A percentile compares a stretch with the other conserved stretches of the same genome.
Conservation (phyloP, 2,329 filamentous ascomycete genomes). For the Cercospora canescens region DNA sequence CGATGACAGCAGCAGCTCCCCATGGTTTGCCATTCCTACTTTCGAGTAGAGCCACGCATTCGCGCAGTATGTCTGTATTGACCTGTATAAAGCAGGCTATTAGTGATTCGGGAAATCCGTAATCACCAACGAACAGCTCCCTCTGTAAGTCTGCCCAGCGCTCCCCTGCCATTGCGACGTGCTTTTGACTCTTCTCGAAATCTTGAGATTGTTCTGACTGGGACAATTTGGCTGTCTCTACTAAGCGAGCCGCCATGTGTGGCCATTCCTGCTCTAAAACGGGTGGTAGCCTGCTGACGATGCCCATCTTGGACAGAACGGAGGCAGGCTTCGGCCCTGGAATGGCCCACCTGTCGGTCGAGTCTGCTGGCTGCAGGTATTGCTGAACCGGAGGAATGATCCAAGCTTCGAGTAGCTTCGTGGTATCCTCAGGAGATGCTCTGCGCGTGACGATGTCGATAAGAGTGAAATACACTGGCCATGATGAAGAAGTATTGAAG, state of each 20-base stretch:
- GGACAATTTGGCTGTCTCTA: constrained; percentile 69
- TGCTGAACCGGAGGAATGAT: constrained; percentile 56
- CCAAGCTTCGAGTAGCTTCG: constrained; percentile 47
- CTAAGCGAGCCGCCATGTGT: constrained; percentile 60
- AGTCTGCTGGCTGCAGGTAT: constrained; percentile 51
- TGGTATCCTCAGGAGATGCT: constrained; percentile 46
- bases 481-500: constrained; percentile 67
- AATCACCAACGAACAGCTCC: constrained; percentile 36
- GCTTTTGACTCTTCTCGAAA: constrained; percentile 69
- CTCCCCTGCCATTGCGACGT: constrained; percentile 64
- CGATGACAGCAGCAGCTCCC: constrained; percentile 61
- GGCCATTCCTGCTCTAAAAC: constrained; percentile 62
- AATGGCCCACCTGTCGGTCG: constrained; percentile 53
- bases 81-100: constrained; percentile 35
- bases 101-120: constrained; percentile 28
- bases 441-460: constrained; percentile 42
- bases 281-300: constrained; percentile 19
- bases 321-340: constrained; percentile 44
- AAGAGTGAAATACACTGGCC: constrained; percentile 71
- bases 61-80: constrained; percentile 45
- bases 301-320: constrained; percentile 41
- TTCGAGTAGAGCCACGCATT: constrained; percentile 52
- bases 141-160: constrained; percentile 62
- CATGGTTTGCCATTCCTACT: constrained; percentile 65
- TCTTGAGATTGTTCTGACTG: constrained; percentile 80